Evolutionary conservation across 495 filamentous ascomycete species (phyloP), one percentile per base, ranked within the genome.

Genomic region (Lasiosphaeris hirsuta): DNA sequence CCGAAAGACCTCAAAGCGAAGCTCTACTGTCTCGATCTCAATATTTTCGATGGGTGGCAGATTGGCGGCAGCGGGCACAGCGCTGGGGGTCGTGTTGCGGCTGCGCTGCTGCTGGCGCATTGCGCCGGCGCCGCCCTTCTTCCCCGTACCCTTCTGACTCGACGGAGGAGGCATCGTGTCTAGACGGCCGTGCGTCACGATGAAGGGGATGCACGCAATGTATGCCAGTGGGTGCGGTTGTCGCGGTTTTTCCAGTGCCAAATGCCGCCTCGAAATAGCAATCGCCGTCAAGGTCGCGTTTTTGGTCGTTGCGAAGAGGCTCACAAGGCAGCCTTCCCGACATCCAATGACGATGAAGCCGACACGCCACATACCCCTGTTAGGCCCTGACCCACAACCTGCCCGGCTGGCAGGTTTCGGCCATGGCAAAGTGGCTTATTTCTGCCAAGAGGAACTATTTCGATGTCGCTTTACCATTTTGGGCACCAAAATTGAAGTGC

Each of bases 81-180:
- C 82, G 39, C 87, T 88, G 38, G 90, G 90, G 3, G 90, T 96
- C 10, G 90, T 92, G 71, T 94, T 93, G 63, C 90, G 87, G 66
- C 89, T 93, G 54, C 86, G 85, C 63, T 89, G 89, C 58, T 64
- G 65, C 37, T 69, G 65, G 46, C 84, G 86, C 55, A 90, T 86
- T 46, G 76, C 81, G 62, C 86, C 85, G 56, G 85, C 72, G 53
- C 76, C 78, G 57, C 72, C 78, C 64, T 84, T 85, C 81, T 91
- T 91, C 62, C 86, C 82, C 59, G 90, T 91, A 57, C 89, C 86
- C 72, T 92, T 92, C 67, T 83, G 80, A 56, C 81, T 78, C 42
- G 74, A 75, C 23, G 69, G 67, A 14, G 78, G 78, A 63, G 81
- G 76, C 80, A 81, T 82, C 50, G 14, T 36, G 46, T 10, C 40